A percentile compares a stretch with the other conserved stretches of the same genome.
phyloP scores from a whole-genome alignment of 768 basidiomycete genomes.

The Calocera cornea region DNA sequence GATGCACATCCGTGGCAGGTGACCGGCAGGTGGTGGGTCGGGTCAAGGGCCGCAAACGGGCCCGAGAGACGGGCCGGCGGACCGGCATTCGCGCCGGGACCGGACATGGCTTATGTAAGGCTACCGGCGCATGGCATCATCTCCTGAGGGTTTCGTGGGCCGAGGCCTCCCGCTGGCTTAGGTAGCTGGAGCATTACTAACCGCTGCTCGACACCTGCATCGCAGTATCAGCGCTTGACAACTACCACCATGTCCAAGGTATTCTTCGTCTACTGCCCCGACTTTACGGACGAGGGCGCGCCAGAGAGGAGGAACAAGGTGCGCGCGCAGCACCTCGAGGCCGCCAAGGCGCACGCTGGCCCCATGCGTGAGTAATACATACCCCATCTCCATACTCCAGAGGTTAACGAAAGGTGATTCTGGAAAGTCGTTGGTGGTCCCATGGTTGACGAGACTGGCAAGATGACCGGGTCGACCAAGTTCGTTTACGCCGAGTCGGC shows the following conservation, averaged over 20 bases:
- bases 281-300: constrained; percentile 45
- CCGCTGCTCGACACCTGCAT: not conserved
- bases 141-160: too few species aligned
- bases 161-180: not conserved
- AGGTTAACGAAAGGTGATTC: not conserved
- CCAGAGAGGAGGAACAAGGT: constrained; percentile 45
- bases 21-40: not conserved
- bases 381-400: not conserved
- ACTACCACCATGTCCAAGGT: not conserved
- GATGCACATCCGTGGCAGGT: not conserved
- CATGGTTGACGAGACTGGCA: not conserved
- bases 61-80: not conserved
- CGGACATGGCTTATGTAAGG: not conserved
- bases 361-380: not conserved
- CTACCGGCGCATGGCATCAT: not conserved
- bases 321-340: constrained; percentile 38
- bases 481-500: not conserved
- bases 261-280: constrained; percentile 55
- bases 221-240: not conserved
- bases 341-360: constrained; percentile 17
- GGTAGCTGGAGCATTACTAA: not conserved
- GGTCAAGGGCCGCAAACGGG: not conserved
- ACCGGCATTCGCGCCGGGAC: not conserved
- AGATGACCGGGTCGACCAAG: constrained; percentile 7
- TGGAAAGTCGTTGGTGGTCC: not conserved